These are phyloP conservation scores for Veloporphyrellus conicus DNA, from an alignment of 1,284 basidiomycete genomes.

Conservation along the genomic window DNA sequence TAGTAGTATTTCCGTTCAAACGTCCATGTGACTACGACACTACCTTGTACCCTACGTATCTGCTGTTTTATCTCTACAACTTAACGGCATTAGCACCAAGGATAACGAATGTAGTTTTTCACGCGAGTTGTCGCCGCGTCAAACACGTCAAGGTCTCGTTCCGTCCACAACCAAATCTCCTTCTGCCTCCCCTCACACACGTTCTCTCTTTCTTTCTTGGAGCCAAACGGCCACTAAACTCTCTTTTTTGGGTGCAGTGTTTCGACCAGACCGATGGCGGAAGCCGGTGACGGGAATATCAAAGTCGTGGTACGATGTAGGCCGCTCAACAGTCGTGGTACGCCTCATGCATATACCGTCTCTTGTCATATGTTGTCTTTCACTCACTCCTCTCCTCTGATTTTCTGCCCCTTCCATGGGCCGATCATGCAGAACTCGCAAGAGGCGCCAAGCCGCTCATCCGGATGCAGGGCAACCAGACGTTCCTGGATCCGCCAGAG, in stretches of 20 bases:
- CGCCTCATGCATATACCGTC: constrained; percentile 28
- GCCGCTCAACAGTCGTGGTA: constrained; percentile 89
- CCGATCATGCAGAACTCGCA: constrained; percentile 64
- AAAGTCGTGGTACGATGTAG: constrained; percentile 96
- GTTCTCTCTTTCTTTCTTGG: constrained; percentile 11
- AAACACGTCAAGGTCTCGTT: constrained; percentile 8
- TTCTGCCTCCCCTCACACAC: constrained; percentile 5
- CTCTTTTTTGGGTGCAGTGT: constrained; percentile 11
- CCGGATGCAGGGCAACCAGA: constrained; percentile 89
- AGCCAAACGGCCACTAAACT: constrained; percentile 9
- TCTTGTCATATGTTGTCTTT: constrained; percentile 5
- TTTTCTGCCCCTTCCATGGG: constrained; percentile 5
- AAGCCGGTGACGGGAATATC: constrained; percentile 81
- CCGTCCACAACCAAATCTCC: constrained; percentile 2
- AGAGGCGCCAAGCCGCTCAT: constrained; percentile 90
- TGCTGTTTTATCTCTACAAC: neutral
- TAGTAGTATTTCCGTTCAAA: constrained; percentile 2
- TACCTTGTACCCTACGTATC: neutral
- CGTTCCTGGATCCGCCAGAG: constrained; percentile 86
- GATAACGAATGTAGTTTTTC: constrained; percentile 17
- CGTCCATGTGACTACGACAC: neutral
- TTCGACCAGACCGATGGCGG: constrained; percentile 40
- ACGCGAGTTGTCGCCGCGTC: constrained; percentile 21
- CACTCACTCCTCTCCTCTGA: constrained; percentile 5
- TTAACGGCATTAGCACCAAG: constrained; percentile 4